Evolutionary conservation across 176 grass and related monocot genomes (phyloP), one percentile per base, ranked within the genome.

Genomic region (Saccharum spontaneum): DNA sequence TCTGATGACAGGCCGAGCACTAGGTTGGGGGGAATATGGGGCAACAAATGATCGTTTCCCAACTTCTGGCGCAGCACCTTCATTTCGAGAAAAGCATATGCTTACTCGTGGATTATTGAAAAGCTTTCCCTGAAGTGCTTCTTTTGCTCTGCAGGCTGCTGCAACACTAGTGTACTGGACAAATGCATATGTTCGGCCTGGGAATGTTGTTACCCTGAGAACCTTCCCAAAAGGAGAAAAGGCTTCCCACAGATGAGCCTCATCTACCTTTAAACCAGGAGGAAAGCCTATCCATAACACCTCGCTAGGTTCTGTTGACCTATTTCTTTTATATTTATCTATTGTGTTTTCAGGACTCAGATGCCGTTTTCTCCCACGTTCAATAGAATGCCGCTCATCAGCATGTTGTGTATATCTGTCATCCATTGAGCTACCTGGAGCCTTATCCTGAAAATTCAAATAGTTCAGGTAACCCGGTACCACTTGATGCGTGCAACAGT

Each of bases 281-380:
- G 97, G 97, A 78, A 98, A 92, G 36, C 97, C 97, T 87, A 98
- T 90, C 97, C 97, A 98, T 79, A 98, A 80, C 11, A 95, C 87
- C 79, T 98, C 97, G 82, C 97, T 94, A 80, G 97, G 93, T 85
- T 98, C 97, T 71, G 75, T 75, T 39, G 71, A 72, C 67, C 82
- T 88, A 71, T 78, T 93, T 84, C 92, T 85, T 91, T 82, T 92
- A 83, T 33, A 73, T 83, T 73, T 90, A 77, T 94, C 89, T 82
- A 72, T 28, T 81, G 86, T 64, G 82, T 79, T 90, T 92, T 95
- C 93, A 82, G 93, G 88, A 86, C 88, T 90, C 66, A 54, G 60
- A 46, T 77, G 84, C 1, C 83, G 90, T 81, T 90, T 89, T 82
- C 90, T 94, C 86, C 85, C 86, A 60, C 0, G 85, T 75, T 82